These are phyloP conservation scores for Fusarium foetens DNA, from an alignment of 2,329 filamentous ascomycete species.

Conservation along the genomic window DNA sequence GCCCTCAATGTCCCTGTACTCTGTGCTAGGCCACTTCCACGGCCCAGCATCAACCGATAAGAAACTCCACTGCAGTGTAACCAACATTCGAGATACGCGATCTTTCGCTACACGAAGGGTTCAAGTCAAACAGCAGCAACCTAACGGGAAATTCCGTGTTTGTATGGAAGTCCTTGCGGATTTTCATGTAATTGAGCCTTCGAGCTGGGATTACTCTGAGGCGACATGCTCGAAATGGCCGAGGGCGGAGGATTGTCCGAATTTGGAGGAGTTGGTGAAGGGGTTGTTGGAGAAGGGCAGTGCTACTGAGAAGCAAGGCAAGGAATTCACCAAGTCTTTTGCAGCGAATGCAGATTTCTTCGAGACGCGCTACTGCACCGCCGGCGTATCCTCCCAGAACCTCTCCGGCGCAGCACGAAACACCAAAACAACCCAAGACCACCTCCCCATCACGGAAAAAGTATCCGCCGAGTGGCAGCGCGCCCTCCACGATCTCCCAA, in stretches of 20 bases:
- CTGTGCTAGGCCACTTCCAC: conserved; percentile 57
- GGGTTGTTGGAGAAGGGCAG: conserved; percentile 39
- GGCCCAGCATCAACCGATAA: conserved; percentile 56
- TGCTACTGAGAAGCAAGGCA: conserved; percentile 37
- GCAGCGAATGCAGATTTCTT: conserved; percentile 45
- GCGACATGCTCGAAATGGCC: conserved; percentile 49
- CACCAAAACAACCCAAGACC: conserved; percentile 50
- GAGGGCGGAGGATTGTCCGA: conserved; percentile 39
- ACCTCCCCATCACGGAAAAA: conserved; percentile 48
- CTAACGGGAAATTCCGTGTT: conserved; percentile 49
- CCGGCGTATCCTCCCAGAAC: conserved; percentile 57
- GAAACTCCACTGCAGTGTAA: conserved; percentile 51
- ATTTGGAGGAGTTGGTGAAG: conserved; percentile 6
- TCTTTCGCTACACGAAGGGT: conserved; percentile 60
- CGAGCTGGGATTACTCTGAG: conserved; percentile 52
- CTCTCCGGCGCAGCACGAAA: conserved; percentile 54
- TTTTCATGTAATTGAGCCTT: conserved; percentile 56
- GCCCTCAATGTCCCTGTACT: conserved; percentile 55
- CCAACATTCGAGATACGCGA: conserved; percentile 54
- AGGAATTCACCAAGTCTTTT: conserved; percentile 45
- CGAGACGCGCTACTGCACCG: conserved; percentile 50
- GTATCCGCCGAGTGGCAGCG: conserved; percentile 57
- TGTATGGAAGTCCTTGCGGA: conserved; percentile 58
- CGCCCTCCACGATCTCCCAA: conserved; percentile 31
- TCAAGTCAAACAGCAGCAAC: conserved; percentile 54